phyloP scores from a whole-genome alignment of 2,329 filamentous ascomycete genomes.

The Rutstroemia sp. region DNA sequence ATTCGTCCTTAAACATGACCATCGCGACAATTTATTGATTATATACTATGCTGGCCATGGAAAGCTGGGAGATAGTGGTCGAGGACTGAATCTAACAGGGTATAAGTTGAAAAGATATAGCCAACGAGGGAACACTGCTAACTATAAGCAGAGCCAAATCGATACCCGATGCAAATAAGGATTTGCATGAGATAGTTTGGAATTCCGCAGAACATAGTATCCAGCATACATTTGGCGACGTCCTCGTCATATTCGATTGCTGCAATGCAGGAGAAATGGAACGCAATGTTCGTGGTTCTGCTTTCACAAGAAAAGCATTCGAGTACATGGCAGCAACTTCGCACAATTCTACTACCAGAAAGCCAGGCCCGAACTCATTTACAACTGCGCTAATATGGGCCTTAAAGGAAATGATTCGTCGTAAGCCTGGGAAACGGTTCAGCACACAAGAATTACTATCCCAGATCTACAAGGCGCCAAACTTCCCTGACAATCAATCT shows the following conservation, averaged over 20 bases:
- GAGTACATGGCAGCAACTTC: constrained; percentile 15
- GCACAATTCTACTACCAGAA: constrained; percentile 10
- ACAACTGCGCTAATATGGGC: constrained; percentile 1
- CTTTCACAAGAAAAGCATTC: constrained; percentile 10
- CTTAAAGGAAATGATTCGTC: neutral
- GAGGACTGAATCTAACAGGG: neutral
- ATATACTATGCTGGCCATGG: constrained; percentile 4
- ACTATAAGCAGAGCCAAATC: neutral
- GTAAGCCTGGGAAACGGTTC: neutral
- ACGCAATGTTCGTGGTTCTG: neutral
- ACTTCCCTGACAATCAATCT: constrained; percentile 10
- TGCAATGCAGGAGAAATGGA: constrained; percentile 14
- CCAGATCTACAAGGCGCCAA: constrained; percentile 7
- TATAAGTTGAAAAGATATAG: neutral
- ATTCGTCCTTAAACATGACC: neutral
- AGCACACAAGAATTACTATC: neutral
- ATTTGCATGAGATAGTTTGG: neutral
- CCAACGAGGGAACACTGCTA: neutral
- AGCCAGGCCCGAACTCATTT: constrained; percentile 3
- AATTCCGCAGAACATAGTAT: neutral
- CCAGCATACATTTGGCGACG: constrained; percentile 8
- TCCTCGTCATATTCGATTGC: constrained; percentile 18
- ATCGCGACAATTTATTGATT: neutral
- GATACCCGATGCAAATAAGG: neutral
- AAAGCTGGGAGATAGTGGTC: neutral